phyloP scores from a whole-genome alignment of 192 early-diverging fungal genomes.

The Coemansia sp. region DNA sequence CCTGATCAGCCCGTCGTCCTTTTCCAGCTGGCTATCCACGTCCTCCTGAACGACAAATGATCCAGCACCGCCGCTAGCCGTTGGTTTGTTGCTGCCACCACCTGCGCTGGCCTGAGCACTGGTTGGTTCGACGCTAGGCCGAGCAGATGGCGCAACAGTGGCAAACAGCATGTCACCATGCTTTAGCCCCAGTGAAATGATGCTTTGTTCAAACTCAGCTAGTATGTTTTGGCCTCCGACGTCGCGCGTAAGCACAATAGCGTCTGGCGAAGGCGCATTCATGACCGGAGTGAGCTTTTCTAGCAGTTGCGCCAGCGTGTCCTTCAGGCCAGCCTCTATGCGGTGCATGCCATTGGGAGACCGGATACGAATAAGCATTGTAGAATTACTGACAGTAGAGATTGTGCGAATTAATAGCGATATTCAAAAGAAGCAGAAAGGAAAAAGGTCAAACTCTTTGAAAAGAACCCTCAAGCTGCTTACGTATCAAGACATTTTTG shows the following conservation, averaged over 20 bases:
- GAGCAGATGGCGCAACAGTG: slow-evolving; percentile 25
- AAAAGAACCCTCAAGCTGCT: neutral
- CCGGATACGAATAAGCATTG: slow-evolving; percentile 52
- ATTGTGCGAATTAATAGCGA: neutral
- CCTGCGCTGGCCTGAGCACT: neutral
- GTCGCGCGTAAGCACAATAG: slow-evolving; percentile 40
- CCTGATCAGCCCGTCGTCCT: slow-evolving; percentile 80
- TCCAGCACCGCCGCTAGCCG: neutral
- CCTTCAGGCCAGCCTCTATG: slow-evolving; percentile 33
- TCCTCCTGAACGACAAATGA: slow-evolving; percentile 61
- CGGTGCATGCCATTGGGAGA: slow-evolving; percentile 54
- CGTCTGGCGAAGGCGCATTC: slow-evolving; percentile 36
- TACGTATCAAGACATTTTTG: neutral
- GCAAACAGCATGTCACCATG: slow-evolving; percentile 52
- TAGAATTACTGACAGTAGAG: neutral
- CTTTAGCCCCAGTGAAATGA: slow-evolving; percentile 40
- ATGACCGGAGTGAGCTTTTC: slow-evolving; percentile 31
- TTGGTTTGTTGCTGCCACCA: neutral
- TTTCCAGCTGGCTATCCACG: slow-evolving; percentile 82
- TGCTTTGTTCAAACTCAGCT: slow-evolving; percentile 38
- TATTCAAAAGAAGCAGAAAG: neutral
- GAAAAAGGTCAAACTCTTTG: neutral
- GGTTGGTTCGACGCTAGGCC: slow-evolving; percentile 30
- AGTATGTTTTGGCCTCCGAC: slow-evolving; percentile 27
- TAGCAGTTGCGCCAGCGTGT: slow-evolving; percentile 34